Conservation (phyloP, 2,329 filamentous ascomycete species). For the Fusarium tricinctum region DNA sequence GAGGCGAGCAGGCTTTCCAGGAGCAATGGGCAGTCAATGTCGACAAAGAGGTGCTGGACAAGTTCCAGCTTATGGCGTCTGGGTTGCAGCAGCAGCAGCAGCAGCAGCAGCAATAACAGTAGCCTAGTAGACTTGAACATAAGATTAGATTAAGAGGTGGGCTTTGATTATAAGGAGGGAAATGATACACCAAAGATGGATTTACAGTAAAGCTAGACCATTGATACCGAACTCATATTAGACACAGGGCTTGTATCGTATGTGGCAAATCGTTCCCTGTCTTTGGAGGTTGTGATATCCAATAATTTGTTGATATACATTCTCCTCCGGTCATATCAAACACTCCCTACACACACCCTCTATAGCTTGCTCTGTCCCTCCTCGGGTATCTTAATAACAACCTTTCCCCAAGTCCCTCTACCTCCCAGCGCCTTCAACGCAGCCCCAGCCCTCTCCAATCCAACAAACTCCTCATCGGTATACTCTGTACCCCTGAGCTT, state of each 20-base stretch:
- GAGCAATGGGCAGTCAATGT: slow-evolving; percentile 80
- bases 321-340: not conserved
- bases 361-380: slow-evolving; percentile 70
- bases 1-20: slow-evolving; percentile 76
- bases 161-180: slow-evolving; percentile 20
- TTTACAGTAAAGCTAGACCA: slow-evolving; percentile 35
- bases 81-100: slow-evolving; percentile 39
- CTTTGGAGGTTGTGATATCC: not conserved
- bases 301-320: not conserved
- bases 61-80: slow-evolving; percentile 63
- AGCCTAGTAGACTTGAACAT: not conserved
- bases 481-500: slow-evolving; percentile 88
- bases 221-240: slow-evolving; percentile 24
- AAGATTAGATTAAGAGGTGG: slow-evolving; percentile 5
- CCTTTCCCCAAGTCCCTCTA: slow-evolving; percentile 94
- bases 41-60: slow-evolving; percentile 77
- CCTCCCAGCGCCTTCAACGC: slow-evolving; percentile 83
- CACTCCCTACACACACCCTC: not conserved
- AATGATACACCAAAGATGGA: slow-evolving; percentile 32
- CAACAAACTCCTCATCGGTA: slow-evolving; percentile 83
- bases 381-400: slow-evolving; percentile 87
- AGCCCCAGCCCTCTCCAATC: slow-evolving; percentile 81
- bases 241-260: not conserved
- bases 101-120: not conserved
- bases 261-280: not conserved